Conservation (phyloP, 1,284 basidiomycete species). For the Ceratobasidium sp. region DNA sequence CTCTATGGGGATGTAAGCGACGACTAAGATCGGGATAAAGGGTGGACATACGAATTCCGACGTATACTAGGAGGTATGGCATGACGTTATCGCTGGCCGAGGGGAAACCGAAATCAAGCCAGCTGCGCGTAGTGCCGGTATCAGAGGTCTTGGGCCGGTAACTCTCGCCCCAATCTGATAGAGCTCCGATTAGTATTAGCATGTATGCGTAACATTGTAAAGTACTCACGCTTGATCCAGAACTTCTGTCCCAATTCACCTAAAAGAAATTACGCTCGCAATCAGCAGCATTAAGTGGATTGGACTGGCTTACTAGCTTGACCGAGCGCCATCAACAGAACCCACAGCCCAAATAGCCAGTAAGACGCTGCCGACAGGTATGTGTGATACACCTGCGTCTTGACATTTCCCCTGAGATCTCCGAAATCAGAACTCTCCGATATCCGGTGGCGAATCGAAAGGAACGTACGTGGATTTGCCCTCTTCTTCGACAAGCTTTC, state of each 20-base stretch:
- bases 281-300: background rate
- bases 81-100: constrained; percentile 29
- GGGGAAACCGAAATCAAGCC: constrained; percentile 7
- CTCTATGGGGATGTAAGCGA: constrained; percentile 6
- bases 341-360: constrained; percentile 21
- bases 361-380: constrained; percentile 42
- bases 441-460: background rate
- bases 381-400: constrained; percentile 23
- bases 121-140: background rate
- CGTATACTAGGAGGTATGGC: constrained; percentile 35
- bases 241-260: constrained; percentile 36
- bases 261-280: background rate
- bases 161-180: constrained; percentile 40
- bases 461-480: constrained; percentile 34
- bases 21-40: no score
- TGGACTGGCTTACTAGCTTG: constrained; percentile 2
- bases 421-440: background rate
- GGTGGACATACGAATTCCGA: constrained; percentile 20
- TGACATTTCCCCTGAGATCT: background rate
- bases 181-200: no score
- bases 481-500: constrained; percentile 42
- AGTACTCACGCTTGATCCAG: constrained; percentile 39
- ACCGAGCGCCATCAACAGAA: background rate
- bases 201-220: no score
- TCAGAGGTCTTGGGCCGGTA: background rate